Evolutionary conservation across 2,329 filamentous ascomycete genomes (phyloP).

Genomic region (Coleophoma crateriformis): DNA sequence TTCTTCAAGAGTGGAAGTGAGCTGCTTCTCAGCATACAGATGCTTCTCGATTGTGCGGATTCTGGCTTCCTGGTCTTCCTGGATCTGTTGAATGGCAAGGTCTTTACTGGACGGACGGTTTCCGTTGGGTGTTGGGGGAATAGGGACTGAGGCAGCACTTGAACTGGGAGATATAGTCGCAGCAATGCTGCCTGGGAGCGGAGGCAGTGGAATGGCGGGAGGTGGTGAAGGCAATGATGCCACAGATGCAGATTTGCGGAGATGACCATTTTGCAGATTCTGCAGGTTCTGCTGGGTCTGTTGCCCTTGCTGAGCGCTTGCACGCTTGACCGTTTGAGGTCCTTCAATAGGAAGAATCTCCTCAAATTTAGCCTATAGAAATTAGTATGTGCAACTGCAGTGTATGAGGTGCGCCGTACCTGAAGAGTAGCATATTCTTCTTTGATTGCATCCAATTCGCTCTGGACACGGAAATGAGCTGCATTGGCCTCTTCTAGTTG

Average conservation of each 20-base stretch:
- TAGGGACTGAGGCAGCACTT: slow-evolving; percentile 27
- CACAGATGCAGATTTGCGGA: slow-evolving; percentile 81
- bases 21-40: slow-evolving; percentile 89
- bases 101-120: slow-evolving; percentile 80
- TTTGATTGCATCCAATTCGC: slow-evolving; percentile 61
- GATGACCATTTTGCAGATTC: slow-evolving; percentile 2
- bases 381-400: slow-evolving; percentile 8
- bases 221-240: slow-evolving; percentile 87
- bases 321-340: slow-evolving; percentile 37
- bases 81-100: slow-evolving; percentile 66
- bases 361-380: slow-evolving; percentile 52
- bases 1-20: slow-evolving; percentile 92
- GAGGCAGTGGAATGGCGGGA: slow-evolving; percentile 91
- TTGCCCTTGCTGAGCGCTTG: slow-evolving; percentile 40
- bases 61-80: slow-evolving; percentile 91
- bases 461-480: slow-evolving; percentile 56
- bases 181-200: slow-evolving; percentile 61
- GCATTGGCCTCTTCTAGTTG: slow-evolving; percentile 75
- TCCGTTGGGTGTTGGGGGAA: slow-evolving; percentile 47
- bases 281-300: not conserved
- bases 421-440: slow-evolving; percentile 73
- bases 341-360: slow-evolving; percentile 37
- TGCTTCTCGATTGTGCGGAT: slow-evolving; percentile 97
- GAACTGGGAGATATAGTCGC: slow-evolving; percentile 38
- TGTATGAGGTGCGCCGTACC: slow-evolving; percentile 17